Evolutionary conservation across 108 stramenopile genomes (phyloP), one percentile per base, ranked within the genome.

Genomic region (Epithemia pelagica): DNA sequence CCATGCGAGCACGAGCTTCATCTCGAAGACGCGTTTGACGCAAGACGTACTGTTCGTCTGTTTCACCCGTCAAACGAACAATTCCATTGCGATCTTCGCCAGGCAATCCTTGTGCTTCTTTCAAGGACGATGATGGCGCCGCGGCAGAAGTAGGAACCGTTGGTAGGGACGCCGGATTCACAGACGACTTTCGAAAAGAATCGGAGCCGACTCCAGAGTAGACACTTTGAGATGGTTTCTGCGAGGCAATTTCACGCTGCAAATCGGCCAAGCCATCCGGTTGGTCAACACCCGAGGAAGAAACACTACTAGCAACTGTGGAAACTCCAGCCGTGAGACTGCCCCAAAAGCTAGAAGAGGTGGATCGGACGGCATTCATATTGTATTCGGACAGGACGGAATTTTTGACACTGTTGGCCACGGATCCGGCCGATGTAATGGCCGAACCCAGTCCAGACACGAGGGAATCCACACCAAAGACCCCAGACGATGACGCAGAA

Each of bases 21-120:
- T 90, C 87, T 19, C 87, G 68, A 21, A 96, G 73, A 58, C 87
- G 61, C 3, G 86, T 90, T 69, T 97, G 96, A 28, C 96, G 79
- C 64, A 81, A 68, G 28, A 97, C 85, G 62, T 97, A 97, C 69
- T 97, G 90, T 55, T 79, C 80, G 65, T 96, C 94, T 7, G 84
- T 81, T 72, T 97, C 96, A 28, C 94, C 94, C 2, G 86, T 83
- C 28, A 97, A 72, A 3, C 89, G 78, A 68, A 87, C 92, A 64
- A 95, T 84, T 10, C 93, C 90, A 55, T 89, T 92, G 57, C 82
- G 77, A 65, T 95, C 96, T 59, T 86, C 88, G 0, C 87, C 85
- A 2, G 91, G 91, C 52, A 81, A 60, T 3, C 85, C 79, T 24
- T 70, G 78, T 7, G 88, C 85, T 69, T 88, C 85, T 15, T 19